Base-by-base conservation (phyloP, 139 green algal species). In the Nannochloris sp. region DNA sequence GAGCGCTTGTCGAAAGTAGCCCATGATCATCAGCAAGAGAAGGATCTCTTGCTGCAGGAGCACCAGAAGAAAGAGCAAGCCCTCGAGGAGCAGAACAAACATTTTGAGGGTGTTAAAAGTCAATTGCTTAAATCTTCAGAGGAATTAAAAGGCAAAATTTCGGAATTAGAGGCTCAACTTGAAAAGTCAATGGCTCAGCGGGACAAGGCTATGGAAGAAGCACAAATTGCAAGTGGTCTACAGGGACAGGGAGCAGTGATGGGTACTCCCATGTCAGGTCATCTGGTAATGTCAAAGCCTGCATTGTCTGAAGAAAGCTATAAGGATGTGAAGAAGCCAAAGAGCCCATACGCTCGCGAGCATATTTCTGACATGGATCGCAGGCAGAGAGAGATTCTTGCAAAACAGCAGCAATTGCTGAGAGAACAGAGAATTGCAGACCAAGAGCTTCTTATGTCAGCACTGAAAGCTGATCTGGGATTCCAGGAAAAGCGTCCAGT, bases 401-500 rank as follows among this genome's bases (percentile, higher is more conserved):
- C 75, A 43, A 90, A 90, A 73, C 85, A 92, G 75, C 83, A 91
- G 70, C 82, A 90, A 76, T 81, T 93, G 36, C 60, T 90, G 48
- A 72, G 74, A 48, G 88, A 97, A 77, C 82, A 92, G 73, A 81
- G 86, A 56, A 80, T 70, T 57, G 68, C 68, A 29, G 90, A 97
- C 67, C 86, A 97, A 80, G 88, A 97, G 60, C 68, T 71, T 24
- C 75, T 97, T 56, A 77, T 97, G 24, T 51, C 18, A 49, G 49
- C 62, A 36, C n/a, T 60, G 7, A 46, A 36, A 44, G n/a, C 24
- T 21, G 64, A 83, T 48, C 69, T 96, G 54, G 87, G 88, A 66
- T 97, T 95, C 78, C 70, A 85, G 59, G 78, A 81, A 18, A 86
- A 85, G 5, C 78, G 83, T 23, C 93, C 93, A 0, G 62, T 98